Evolutionary conservation across 2,329 filamentous ascomycete species (phyloP).

Genomic region (Didymella sp.): DNA sequence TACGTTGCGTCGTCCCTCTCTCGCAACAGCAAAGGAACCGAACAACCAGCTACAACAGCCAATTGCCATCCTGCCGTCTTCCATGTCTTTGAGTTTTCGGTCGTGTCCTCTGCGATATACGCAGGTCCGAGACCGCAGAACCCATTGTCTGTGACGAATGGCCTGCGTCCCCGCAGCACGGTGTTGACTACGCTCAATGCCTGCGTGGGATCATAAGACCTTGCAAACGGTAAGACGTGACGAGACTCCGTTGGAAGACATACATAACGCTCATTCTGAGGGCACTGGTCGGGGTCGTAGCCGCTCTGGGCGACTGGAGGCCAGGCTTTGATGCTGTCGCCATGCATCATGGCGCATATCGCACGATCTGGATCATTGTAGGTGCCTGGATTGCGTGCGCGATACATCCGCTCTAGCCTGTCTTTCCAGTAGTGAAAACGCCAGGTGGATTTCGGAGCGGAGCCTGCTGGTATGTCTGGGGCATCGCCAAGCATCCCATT

Average conservation of each 20-base stretch:
- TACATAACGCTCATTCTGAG: background rate
- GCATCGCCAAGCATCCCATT: background rate
- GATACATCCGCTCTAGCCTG: background rate
- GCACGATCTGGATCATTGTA: background rate
- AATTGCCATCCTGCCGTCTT: background rate
- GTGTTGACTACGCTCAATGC: background rate
- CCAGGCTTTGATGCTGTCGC: background rate
- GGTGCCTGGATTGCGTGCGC: background rate
- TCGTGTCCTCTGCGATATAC: background rate
- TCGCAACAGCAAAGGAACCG: background rate
- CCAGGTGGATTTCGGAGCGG: background rate
- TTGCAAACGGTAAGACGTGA: background rate
- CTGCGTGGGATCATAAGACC: background rate
- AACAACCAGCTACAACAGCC: background rate
- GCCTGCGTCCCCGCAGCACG: background rate
- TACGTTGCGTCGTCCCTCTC: background rate
- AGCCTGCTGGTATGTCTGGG: background rate
- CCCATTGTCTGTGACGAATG: background rate
- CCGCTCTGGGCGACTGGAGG: background rate
- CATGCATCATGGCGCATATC: background rate
- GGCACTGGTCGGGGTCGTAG: background rate
- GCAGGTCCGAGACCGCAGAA: background rate
- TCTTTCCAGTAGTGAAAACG: background rate
- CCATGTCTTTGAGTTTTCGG: background rate
- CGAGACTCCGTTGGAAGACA: background rate